Evolutionary conservation across 2,329 filamentous ascomycete genomes (phyloP).

Genomic region (Verticillium nonalfalfae): DNA sequence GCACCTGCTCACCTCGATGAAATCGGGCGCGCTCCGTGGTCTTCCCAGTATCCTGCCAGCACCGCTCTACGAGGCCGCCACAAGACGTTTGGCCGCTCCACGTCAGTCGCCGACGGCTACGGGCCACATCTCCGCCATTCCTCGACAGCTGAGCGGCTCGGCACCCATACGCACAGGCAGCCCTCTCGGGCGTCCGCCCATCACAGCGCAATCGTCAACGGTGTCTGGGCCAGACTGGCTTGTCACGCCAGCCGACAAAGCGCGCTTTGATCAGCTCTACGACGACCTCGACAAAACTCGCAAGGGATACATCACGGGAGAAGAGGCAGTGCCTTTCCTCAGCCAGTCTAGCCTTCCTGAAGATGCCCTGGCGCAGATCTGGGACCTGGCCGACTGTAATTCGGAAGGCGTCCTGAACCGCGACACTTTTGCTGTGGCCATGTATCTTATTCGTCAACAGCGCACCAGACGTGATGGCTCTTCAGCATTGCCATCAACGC

Average conservation of each 20-base stretch:
- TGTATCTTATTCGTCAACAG: conserved; percentile 93
- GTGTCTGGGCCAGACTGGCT: conserved; percentile 60
- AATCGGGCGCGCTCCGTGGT: conserved; percentile 71
- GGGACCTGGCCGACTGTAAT: conserved; percentile 93
- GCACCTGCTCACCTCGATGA: conserved; percentile 91
- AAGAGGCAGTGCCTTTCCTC: conserved; percentile 91
- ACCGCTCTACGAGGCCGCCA: conserved; percentile 84
- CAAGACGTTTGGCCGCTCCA: conserved; percentile 49
- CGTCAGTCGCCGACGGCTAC: conserved; percentile 46
- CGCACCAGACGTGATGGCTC: conserved; percentile 57
- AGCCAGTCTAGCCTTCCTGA: conserved; percentile 87
- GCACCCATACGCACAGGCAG: conserved; percentile 57
- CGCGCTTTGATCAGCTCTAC: conserved; percentile 82
- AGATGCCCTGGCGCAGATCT: conserved; percentile 86
- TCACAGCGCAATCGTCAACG: conserved; percentile 34
- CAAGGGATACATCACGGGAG: conserved; percentile 81
- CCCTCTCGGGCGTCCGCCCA: conserved; percentile 45
- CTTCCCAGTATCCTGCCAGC: conserved; percentile 77
- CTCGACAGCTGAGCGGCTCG: conserved; percentile 74
- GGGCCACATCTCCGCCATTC: conserved; percentile 60
- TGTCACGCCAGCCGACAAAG: conserved; percentile 77
- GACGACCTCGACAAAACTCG: conserved; percentile 73
- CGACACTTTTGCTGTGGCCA: conserved; percentile 94
- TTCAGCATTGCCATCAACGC: conserved; percentile 59
- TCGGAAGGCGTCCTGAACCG: conserved; percentile 78